These are phyloP conservation scores for Podila epigama DNA, from an alignment of 192 early-diverging fungal genomes.

Conservation along the genomic window DNA sequence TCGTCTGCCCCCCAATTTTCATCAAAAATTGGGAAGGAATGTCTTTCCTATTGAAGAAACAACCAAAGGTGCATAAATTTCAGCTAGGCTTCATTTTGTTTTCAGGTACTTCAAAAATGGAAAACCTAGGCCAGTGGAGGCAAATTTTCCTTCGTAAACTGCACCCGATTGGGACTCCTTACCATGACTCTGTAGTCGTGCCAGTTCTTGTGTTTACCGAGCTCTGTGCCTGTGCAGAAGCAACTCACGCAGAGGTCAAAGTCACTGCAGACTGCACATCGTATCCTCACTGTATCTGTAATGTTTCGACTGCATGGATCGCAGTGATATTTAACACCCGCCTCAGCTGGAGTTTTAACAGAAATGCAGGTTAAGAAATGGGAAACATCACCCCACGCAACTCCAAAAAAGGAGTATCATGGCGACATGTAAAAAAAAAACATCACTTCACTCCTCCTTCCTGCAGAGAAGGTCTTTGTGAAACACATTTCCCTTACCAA, in stretches of 20 bases:
- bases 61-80: too few relatives aligned
- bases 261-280: constrained; percentile 84
- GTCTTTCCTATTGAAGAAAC: constrained; percentile 67
- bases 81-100: too few relatives aligned
- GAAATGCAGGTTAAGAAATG: too few relatives aligned
- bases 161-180: constrained; percentile 7
- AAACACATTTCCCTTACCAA: constrained; percentile 34
- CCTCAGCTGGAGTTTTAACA: constrained; percentile 19
- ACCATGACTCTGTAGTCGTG: constrained; percentile 94
- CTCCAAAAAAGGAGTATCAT: constrained; percentile 1
- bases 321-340: constrained; percentile 70
- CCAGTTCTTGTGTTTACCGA: constrained; percentile 78
- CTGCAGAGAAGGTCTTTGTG: too few relatives aligned
- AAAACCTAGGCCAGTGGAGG: constrained; percentile 1
- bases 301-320: constrained; percentile 91
- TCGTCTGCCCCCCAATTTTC: constrained; percentile 96
- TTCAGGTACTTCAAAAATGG: neutral
- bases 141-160: neutral
- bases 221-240: constrained; percentile 86
- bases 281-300: constrained; percentile 87
- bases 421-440: constrained; percentile 32
- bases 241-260: constrained; percentile 96
- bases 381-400: too few relatives aligned
- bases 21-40: constrained; percentile 90
- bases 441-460: neutral